phyloP scores from a whole-genome alignment of 345 rosid genomes.

The Populus nigra region DNA sequence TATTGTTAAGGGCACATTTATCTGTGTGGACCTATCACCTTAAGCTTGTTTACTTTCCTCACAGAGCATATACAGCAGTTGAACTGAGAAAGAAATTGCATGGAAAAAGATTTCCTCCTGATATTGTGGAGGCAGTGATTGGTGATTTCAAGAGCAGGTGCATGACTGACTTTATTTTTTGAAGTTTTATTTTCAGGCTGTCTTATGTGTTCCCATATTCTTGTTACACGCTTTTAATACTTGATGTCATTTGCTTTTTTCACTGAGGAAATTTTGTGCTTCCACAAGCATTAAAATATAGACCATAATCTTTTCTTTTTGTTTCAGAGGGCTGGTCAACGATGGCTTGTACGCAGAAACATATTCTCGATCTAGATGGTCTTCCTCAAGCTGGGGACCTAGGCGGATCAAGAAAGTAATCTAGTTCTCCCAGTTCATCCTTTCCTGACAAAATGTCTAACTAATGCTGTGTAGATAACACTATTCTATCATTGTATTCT shows the following conservation, averaged over 20 bases:
- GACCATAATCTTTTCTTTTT: slow-evolving; percentile 12
- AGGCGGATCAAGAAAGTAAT: slow-evolving; percentile 83
- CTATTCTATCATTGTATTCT: too few species aligned
- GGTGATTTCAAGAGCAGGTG: slow-evolving; percentile 58
- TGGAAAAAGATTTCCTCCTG: slow-evolving; percentile 53
- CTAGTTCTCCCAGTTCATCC: not conserved
- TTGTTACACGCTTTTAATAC: not conserved
- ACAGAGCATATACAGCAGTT: slow-evolving; percentile 64
- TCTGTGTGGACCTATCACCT: not conserved
- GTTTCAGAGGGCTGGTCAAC: slow-evolving; percentile 67
- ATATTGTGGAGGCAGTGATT: slow-evolving; percentile 48
- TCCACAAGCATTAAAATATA: not conserved
- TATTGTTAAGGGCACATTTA: not conserved
- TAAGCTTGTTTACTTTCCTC: slow-evolving; percentile 5
- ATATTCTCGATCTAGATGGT: slow-evolving; percentile 73
- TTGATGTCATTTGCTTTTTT: not conserved
- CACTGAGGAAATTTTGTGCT: not conserved
- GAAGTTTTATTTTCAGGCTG: not conserved
- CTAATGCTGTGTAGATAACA: not conserved
- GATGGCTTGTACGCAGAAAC: slow-evolving; percentile 78
- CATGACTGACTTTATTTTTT: not conserved
- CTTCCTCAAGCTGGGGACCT: slow-evolving; percentile 87
- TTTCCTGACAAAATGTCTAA: not conserved
- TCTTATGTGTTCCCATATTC: not conserved
- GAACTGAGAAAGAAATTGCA: slow-evolving; percentile 73